phyloP scores from a whole-genome alignment of 106 monocot genomes.

The Acorus gramineus region DNA sequence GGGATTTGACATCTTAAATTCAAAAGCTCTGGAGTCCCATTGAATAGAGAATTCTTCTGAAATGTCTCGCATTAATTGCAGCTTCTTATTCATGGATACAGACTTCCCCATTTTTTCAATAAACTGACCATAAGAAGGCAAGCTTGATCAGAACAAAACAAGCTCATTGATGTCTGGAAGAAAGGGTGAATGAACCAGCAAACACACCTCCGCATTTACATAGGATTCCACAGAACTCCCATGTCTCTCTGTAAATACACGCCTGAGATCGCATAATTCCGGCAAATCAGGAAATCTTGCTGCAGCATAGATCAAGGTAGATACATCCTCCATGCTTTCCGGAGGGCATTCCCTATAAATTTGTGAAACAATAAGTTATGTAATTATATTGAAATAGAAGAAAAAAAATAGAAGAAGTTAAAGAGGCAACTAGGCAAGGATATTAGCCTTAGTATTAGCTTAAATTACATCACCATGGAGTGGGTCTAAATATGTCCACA shows the following conservation, averaged over 20 bases:
- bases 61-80: slow-evolving; percentile 63
- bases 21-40: slow-evolving; percentile 39
- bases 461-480: no score
- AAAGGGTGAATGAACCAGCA: no score
- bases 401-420: no score
- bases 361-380: neutral
- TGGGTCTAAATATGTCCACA: no score
- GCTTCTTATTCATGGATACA: slow-evolving; percentile 49
- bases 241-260: slow-evolving; percentile 40
- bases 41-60: slow-evolving; percentile 51
- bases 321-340: slow-evolving; percentile 58
- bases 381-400: no score
- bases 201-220: slow-evolving; percentile 46
- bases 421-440: no score
- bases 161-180: no score
- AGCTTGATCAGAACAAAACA: no score
- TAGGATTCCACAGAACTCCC: slow-evolving; percentile 44
- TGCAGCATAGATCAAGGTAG: slow-evolving; percentile 80
- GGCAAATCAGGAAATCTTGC: slow-evolving; percentile 85
- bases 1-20: slow-evolving; percentile 18
- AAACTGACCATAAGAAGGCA: slow-evolving; percentile 10
- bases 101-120: slow-evolving; percentile 45
- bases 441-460: no score
- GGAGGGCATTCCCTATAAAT: slow-evolving; percentile 59
- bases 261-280: slow-evolving; percentile 63